Evolutionary conservation across 139 green algal species (phyloP).

Genomic region (Chlamydomonas applanata): DNA sequence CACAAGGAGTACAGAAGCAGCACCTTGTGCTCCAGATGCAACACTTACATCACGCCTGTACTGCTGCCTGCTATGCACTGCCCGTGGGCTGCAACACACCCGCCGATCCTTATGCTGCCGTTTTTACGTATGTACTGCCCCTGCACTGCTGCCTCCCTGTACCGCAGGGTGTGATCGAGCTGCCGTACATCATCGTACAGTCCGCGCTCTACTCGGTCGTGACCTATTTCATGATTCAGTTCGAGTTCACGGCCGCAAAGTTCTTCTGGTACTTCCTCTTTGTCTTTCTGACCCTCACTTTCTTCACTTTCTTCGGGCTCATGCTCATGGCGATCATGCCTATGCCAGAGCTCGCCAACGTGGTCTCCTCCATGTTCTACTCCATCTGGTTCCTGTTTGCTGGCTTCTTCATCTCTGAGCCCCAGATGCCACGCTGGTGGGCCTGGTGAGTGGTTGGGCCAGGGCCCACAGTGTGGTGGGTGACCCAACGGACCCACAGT

Average conservation of each 20-base stretch:
- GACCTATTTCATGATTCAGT: constrained; percentile 43
- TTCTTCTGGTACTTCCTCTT: constrained; percentile 37
- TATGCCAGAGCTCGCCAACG: not conserved
- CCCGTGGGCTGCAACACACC: too few relatives aligned
- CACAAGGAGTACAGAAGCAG: not conserved
- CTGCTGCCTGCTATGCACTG: too few relatives aligned
- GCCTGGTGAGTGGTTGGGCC: not conserved
- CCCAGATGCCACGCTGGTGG: not conserved
- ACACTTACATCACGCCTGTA: too few relatives aligned
- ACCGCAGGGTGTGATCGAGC: constrained; percentile 34
- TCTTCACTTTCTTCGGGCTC: constrained; percentile 34
- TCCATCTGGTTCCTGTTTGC: constrained; percentile 6
- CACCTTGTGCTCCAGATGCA: constrained; percentile 27
- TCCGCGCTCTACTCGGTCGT: constrained; percentile 36
- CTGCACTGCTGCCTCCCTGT: too few relatives aligned
- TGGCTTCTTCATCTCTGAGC: constrained; percentile 9
- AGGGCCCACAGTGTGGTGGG: too few relatives aligned
- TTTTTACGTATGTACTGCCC: too few relatives aligned
- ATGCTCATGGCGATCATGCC: constrained; percentile 15
- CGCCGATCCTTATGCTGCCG: too few relatives aligned
- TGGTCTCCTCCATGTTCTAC: constrained; percentile 5
- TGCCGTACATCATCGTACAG: constrained; percentile 52
- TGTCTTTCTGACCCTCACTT: constrained; percentile 15
- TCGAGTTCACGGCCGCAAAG: constrained; percentile 20
- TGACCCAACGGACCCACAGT: too few relatives aligned